phyloP scores from a whole-genome alignment of 116 monocot species.

The Phalaenopsis hybrid region DNA sequence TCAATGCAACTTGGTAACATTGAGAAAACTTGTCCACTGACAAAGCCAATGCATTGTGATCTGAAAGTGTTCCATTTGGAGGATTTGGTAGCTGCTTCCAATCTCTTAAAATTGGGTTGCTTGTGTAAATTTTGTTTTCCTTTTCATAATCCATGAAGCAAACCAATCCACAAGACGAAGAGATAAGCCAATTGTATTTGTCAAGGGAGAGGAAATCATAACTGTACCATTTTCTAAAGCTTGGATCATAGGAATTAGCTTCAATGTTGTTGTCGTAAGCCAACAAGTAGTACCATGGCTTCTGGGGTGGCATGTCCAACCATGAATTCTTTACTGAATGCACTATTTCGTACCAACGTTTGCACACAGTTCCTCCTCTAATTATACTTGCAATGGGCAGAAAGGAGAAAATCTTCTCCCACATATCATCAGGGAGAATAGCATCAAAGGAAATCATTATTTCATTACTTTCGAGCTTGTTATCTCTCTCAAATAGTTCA shows the following conservation, averaged over 20 bases:
- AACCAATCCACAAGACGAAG: slow-evolving; percentile 65
- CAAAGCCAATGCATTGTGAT: slow-evolving; percentile 57
- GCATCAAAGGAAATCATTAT: slow-evolving; percentile 32
- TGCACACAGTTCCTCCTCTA: slow-evolving; percentile 52
- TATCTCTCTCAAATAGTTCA: not conserved
- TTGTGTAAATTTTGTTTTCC: slow-evolving; percentile 41
- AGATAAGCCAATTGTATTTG: slow-evolving; percentile 53
- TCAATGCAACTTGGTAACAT: slow-evolving; percentile 38
- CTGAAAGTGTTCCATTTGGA: slow-evolving; percentile 26
- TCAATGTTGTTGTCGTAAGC: slow-evolving; percentile 28
- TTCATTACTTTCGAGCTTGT: not conserved
- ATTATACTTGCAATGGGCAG: slow-evolving; percentile 48
- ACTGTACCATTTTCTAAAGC: slow-evolving; percentile 55
- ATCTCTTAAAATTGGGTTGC: slow-evolving; percentile 58
- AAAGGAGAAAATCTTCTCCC: slow-evolving; percentile 52
- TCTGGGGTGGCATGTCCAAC: slow-evolving; percentile 24
- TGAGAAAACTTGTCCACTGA: slow-evolving; percentile 29
- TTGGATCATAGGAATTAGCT: slow-evolving; percentile 60
- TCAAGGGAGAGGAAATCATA: slow-evolving; percentile 58
- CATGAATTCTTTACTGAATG: slow-evolving; percentile 24
- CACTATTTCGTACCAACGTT: slow-evolving; percentile 52
- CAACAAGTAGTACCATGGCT: slow-evolving; percentile 92
- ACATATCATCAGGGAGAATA: slow-evolving; percentile 55
- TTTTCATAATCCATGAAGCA: slow-evolving; percentile 76
- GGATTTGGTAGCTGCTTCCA: slow-evolving; percentile 41